phyloP scores from a whole-genome alignment of 495 filamentous ascomycete species.

The Sabuloglossum arenarium region DNA sequence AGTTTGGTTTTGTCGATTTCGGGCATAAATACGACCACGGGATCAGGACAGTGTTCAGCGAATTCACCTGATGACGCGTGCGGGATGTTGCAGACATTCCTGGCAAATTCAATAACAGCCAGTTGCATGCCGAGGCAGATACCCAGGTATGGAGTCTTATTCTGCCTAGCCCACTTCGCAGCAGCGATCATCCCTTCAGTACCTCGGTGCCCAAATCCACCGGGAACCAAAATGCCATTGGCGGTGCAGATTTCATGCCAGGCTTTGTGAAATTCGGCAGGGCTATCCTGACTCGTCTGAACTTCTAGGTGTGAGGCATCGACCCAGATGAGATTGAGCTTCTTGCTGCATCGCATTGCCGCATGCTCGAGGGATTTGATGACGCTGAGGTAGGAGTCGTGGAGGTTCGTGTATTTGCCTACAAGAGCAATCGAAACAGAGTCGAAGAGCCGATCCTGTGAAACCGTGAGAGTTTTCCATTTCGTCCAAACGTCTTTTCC shows the following conservation, averaged over 20 bases:
- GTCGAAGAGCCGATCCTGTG: constrained; percentile 38
- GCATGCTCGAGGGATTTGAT: constrained; percentile 77
- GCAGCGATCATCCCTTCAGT: constrained; percentile 76
- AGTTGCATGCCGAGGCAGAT: constrained; percentile 93
- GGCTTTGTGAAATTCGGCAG: constrained; percentile 66
- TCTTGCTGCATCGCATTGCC: constrained; percentile 64
- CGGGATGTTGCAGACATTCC: constrained; percentile 40
- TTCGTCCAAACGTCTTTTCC: constrained; percentile 47
- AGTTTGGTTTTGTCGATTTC: constrained; percentile 54
- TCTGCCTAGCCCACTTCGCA: constrained; percentile 62
- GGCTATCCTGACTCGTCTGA: constrained; percentile 28
- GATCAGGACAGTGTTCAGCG: constrained; percentile 27
- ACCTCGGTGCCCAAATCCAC: constrained; percentile 70
- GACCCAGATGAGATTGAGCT: constrained; percentile 65
- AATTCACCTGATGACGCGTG: constrained; percentile 49
- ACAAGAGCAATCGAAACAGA: constrained; percentile 69
- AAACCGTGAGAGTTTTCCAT: constrained; percentile 48
- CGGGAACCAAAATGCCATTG: constrained; percentile 44
- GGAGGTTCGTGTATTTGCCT: constrained; percentile 69
- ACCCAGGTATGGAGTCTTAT: constrained; percentile 66
- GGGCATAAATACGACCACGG: constrained; percentile 76
- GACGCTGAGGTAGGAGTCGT: constrained; percentile 70
- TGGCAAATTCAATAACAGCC: constrained; percentile 78
- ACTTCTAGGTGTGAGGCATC: constrained; percentile 69
- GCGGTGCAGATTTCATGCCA: constrained; percentile 65